phyloP scores from a whole-genome alignment of 768 basidiomycete genomes.

The Kwoniella sp. region DNA sequence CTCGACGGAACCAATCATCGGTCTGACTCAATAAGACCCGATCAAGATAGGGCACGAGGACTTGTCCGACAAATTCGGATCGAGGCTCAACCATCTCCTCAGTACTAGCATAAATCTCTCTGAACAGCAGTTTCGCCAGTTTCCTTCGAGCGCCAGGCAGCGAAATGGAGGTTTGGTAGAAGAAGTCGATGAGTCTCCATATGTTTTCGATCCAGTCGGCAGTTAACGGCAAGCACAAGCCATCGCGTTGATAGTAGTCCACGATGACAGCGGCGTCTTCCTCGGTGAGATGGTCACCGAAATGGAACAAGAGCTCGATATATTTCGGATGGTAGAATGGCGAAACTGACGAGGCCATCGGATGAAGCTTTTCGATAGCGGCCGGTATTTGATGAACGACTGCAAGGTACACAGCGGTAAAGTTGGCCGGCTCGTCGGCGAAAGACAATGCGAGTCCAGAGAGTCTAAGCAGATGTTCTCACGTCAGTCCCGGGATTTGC shows the following conservation, averaged over 20 bases:
- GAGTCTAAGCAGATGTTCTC: constrained; percentile 4
- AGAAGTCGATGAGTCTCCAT: constrained; percentile 48
- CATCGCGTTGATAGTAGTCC: constrained; percentile 51
- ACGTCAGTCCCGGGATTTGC: too few relatives aligned
- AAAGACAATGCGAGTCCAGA: constrained; percentile 10
- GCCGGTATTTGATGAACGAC: constrained; percentile 44
- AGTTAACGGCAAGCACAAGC: constrained; percentile 52
- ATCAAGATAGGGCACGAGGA: constrained; percentile 57
- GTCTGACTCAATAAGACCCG: constrained; percentile 48
- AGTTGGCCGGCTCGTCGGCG: constrained; percentile 19
- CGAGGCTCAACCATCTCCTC: constrained; percentile 49
- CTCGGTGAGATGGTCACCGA: constrained; percentile 53
- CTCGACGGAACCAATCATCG: constrained; percentile 52
- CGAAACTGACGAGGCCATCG: constrained; percentile 30
- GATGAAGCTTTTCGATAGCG: constrained; percentile 41
- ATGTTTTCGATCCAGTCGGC: constrained; percentile 55
- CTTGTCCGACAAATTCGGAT: constrained; percentile 46
- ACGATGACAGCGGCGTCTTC: constrained; percentile 45
- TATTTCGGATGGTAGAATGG: constrained; percentile 48
- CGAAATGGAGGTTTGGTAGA: constrained; percentile 31
- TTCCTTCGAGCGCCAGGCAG: constrained; percentile 26
- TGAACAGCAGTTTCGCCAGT: constrained; percentile 47
- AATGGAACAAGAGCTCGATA: constrained; percentile 53
- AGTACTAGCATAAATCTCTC: constrained; percentile 51
- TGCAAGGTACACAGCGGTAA: constrained; percentile 33